Evolutionary conservation across 148 eudicot genomes (phyloP).

Genomic region (Rhododendron molle): DNA sequence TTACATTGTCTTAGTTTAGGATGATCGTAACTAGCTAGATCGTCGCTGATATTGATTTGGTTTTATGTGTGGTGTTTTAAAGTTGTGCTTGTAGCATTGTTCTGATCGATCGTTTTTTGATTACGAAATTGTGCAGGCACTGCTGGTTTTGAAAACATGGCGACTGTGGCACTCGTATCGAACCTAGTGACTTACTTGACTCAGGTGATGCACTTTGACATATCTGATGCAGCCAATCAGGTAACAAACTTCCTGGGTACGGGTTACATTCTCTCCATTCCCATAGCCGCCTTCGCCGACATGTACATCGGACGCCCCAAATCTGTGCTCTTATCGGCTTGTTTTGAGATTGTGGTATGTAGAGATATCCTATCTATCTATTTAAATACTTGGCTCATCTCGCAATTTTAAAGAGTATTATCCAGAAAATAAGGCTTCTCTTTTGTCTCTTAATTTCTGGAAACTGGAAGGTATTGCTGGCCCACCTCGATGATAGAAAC

Average conservation of each 20-base stretch:
- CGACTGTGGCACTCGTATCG: slow-evolving; percentile 26
- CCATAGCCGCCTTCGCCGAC: slow-evolving; percentile 38
- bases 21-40: too few relatives aligned
- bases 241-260: slow-evolving; percentile 43
- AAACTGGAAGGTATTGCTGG: too few relatives aligned
- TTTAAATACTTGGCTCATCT: too few relatives aligned
- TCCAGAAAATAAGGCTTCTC: too few relatives aligned
- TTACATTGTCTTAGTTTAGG: too few relatives aligned
- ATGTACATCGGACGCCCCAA: slow-evolving; percentile 31
- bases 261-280: slow-evolving; percentile 28
- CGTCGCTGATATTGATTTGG: too few relatives aligned
- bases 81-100: not conserved
- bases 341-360: slow-evolving; percentile 34
- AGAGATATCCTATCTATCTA: not conserved
- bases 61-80: not conserved
- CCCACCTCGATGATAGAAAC: too few relatives aligned
- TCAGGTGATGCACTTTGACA: slow-evolving; percentile 32
- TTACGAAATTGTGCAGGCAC: slow-evolving; percentile 18
- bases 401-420: too few relatives aligned
- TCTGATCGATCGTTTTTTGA: too few relatives aligned
- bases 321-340: slow-evolving; percentile 23
- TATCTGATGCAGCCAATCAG: slow-evolving; percentile 38
- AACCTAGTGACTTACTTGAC: slow-evolving; percentile 40
- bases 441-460: too few relatives aligned
- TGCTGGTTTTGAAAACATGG: slow-evolving; percentile 38